A percentile compares a stretch with the other conserved stretches of the same genome.
phyloP scores from a whole-genome alignment of 768 basidiomycete species.

The Leccinum sublutescens region DNA sequence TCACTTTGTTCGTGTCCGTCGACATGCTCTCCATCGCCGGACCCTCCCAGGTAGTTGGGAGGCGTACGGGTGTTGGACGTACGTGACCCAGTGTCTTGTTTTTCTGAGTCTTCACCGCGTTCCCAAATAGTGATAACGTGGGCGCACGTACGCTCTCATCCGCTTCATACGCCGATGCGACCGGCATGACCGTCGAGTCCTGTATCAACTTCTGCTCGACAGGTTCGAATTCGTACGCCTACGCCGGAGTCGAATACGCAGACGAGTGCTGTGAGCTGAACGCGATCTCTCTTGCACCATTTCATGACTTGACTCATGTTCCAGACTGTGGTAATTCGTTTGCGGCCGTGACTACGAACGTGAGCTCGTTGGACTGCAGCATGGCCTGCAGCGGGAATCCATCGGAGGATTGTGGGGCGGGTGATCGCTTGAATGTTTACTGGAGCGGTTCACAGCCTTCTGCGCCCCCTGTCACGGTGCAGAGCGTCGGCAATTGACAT shows the following conservation, averaged over 20 bases:
- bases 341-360: conserved; percentile 43
- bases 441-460: conserved; percentile 61
- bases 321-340: conserved; percentile 65
- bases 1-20: neutral
- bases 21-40: conserved; percentile 11
- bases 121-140: conserved; percentile 48
- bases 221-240: conserved; percentile 43
- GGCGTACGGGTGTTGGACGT: conserved; percentile 64
- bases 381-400: conserved; percentile 60
- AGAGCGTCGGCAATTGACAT: conserved; percentile 59
- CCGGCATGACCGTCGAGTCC: conserved; percentile 59
- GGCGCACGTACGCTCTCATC: conserved; percentile 58
- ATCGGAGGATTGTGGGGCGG: conserved; percentile 59
- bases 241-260: conserved; percentile 69
- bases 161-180: conserved; percentile 42
- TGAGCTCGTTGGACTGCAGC: conserved; percentile 54
- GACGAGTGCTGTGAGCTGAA: conserved; percentile 58
- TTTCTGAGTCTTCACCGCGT: neutral
- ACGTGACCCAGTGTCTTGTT: conserved; percentile 14
- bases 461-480: conserved; percentile 49
- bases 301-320: neutral
- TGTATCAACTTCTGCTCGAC: conserved; percentile 45
- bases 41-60: conserved; percentile 55
- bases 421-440: conserved; percentile 58
- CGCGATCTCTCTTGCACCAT: neutral